These are phyloP conservation scores for Yamadazyma oceani DNA, from an alignment of 1,139 yeast species.

Conservation along the genomic window DNA sequence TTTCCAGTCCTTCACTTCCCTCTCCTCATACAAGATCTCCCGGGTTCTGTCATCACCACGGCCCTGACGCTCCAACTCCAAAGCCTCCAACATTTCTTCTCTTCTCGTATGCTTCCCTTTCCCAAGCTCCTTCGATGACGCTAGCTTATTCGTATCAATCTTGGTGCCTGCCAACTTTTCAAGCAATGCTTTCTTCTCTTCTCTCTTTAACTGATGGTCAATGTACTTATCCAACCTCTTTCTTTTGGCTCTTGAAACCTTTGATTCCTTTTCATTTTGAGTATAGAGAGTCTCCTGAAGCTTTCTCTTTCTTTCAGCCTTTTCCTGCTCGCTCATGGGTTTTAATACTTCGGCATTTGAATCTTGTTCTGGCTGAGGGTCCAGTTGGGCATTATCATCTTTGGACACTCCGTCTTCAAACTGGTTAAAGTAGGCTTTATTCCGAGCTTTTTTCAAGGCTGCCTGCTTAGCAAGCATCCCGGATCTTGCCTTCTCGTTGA, in stretches of 20 bases:
- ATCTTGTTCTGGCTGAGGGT: constrained; percentile 25
- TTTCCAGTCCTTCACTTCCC: constrained; percentile 66
- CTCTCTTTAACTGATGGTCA: constrained; percentile 86
- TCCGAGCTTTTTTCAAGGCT: constrained; percentile 64
- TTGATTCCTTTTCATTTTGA: constrained; percentile 60
- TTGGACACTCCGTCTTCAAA: constrained; percentile 28
- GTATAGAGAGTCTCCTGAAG: constrained; percentile 56
- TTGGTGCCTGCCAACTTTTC: constrained; percentile 71
- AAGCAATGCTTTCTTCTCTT: constrained; percentile 78
- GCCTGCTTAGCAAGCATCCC: constrained; percentile 85
- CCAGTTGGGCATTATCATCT: constrained; percentile 19
- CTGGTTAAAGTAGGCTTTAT: constrained; percentile 61
- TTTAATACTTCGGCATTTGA: constrained; percentile 61
- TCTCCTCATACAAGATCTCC: constrained; percentile 68
- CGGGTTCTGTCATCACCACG: constrained; percentile 63
- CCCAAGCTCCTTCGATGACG: constrained; percentile 76
- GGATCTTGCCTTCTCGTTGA: constrained; percentile 81
- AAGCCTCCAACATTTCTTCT: constrained; percentile 74
- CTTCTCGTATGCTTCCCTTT: constrained; percentile 70
- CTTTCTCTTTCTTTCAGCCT: constrained; percentile 62
- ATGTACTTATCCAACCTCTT: constrained; percentile 77
- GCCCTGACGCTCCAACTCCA: constrained; percentile 72
- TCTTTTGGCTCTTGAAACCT: constrained; percentile 69
- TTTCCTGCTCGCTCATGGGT: constrained; percentile 56
- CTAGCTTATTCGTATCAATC: constrained; percentile 67